A percentile compares a stretch with the other conserved stretches of the same genome.
phyloP scores from a whole-genome alignment of 164 flowering plant genomes.

The Sedum album region DNA sequence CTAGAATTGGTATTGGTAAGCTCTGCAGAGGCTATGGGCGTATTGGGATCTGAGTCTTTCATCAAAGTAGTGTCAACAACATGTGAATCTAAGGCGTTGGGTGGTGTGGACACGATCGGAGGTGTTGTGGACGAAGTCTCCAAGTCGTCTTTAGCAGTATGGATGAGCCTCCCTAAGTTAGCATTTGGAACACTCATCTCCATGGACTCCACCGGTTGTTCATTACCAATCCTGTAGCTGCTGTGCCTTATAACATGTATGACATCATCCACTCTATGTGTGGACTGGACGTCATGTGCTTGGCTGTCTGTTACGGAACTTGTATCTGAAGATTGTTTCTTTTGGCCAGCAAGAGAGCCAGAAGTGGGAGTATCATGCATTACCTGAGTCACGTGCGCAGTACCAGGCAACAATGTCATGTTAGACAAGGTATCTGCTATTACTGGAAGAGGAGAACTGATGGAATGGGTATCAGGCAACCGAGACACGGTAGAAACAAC shows the following conservation, averaged over 20 bases:
- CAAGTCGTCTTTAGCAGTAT: constrained; percentile 53
- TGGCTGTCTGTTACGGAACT: constrained; percentile 22
- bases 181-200: constrained; percentile 56
- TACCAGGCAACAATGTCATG: not conserved
- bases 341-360: not conserved
- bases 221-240: constrained; percentile 74
- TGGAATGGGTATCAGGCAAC: constrained; percentile 12
- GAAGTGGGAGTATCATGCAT: constrained; percentile 17
- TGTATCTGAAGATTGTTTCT: constrained; percentile 29
- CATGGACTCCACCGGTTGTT: constrained; percentile 53
- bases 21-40: constrained; percentile 9
- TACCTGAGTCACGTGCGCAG: constrained; percentile 16
- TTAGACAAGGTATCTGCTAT: constrained; percentile 21
- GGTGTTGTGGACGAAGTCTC: constrained; percentile 36
- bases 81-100: constrained; percentile 36
- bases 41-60: constrained; percentile 32
- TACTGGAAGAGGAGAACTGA: constrained; percentile 19
- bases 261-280: constrained; percentile 60
- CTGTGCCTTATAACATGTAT: constrained; percentile 84
- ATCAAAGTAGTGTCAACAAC: constrained; percentile 23
- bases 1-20: constrained; percentile 18
- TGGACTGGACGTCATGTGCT: constrained; percentile 28
- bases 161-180: constrained; percentile 62
- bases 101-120: constrained; percentile 21
- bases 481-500: constrained; percentile 16